phyloP scores from a whole-genome alignment of 371 early-diverging fungal genomes.

The Coemansia sp. region DNA sequence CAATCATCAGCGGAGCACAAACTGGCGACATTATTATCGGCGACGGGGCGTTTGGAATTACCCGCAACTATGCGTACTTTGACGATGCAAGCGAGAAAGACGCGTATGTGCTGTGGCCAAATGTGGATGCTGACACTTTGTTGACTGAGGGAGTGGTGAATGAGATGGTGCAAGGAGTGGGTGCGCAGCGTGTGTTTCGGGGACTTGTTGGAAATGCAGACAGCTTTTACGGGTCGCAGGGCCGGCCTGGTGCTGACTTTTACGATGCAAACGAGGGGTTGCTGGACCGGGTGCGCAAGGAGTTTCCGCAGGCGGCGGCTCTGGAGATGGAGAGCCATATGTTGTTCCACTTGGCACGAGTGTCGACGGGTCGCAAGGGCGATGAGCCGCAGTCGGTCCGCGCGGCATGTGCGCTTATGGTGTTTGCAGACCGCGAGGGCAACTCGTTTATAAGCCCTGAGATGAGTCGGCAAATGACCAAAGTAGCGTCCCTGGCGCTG shows the following conservation, averaged over 20 bases:
- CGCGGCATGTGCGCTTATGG: background rate
- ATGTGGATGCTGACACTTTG: constrained; percentile 60
- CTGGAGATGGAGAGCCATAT: constrained; percentile 92
- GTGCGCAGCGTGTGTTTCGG: constrained; percentile 58
- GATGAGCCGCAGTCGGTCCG: background rate
- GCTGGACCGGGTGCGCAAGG: constrained; percentile 53
- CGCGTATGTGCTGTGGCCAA: constrained; percentile 69
- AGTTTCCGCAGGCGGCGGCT: constrained; percentile 65
- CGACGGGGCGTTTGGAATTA: constrained; percentile 66
- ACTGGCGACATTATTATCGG: constrained; percentile 80
- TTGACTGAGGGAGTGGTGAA: constrained; percentile 56
- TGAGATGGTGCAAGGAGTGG: constrained; percentile 38
- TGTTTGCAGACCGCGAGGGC: background rate
- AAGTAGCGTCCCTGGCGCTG: too few relatives aligned
- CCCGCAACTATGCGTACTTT: constrained; percentile 80
- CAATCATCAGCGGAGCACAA: constrained; percentile 58
- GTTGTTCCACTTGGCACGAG: constrained; percentile 77
- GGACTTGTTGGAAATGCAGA: constrained; percentile 86
- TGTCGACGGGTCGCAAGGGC: constrained; percentile 21
- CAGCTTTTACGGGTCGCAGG: constrained; percentile 91
- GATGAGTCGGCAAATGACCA: background rate
- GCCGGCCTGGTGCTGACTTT: constrained; percentile 73
- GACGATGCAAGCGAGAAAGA: constrained; percentile 43
- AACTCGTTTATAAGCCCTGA: background rate
- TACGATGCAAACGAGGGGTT: constrained; percentile 74